Evolutionary conservation across 805 yeast genomes (phyloP).

Genomic region (Yamadazyma endophytica): DNA sequence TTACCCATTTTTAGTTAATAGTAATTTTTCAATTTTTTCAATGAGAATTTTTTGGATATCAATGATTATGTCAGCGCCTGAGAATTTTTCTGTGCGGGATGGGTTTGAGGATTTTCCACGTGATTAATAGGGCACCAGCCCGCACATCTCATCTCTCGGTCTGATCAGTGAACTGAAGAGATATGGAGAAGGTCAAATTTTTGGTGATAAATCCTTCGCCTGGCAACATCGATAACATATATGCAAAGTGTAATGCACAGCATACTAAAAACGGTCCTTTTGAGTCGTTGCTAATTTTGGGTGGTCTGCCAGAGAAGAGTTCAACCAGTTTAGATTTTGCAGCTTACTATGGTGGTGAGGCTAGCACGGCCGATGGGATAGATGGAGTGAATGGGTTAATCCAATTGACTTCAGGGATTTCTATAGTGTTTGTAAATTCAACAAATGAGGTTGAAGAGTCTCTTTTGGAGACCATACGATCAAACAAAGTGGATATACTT

Average conservation of each 20-base stretch:
- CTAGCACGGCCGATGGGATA: slow-evolving; percentile 11
- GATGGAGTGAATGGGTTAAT: slow-evolving; percentile 26
- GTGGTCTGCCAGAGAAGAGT: slow-evolving; percentile 33
- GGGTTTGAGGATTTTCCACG: too few species aligned
- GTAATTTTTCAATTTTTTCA: too few species aligned
- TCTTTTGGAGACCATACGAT: slow-evolving; percentile 6
- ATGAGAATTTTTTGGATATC: too few species aligned
- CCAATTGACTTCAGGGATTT: slow-evolving; percentile 42
- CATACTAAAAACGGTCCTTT: slow-evolving; percentile 65
- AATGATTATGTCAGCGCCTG: too few species aligned
- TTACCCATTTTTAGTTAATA: slow-evolving; percentile 18
- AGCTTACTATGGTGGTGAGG: slow-evolving; percentile 4
- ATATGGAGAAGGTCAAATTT: slow-evolving; percentile 21
- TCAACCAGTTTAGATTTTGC: slow-evolving; percentile 7
- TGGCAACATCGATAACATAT: slow-evolving; percentile 37
- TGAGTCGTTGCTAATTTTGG: slow-evolving; percentile 49
- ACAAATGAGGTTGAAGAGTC: slow-evolving; percentile 9
- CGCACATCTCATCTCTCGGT: too few species aligned
- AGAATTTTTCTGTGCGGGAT: too few species aligned
- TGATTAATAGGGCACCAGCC: too few species aligned
- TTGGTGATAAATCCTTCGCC: slow-evolving; percentile 46
- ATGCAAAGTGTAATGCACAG: slow-evolving; percentile 44
- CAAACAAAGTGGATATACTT: slow-evolving; percentile 52
- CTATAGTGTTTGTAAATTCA: slow-evolving; percentile 42
- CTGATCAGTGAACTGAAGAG: too few species aligned